Conservation (phyloP, 176 grass and related monocot genomes). For the Metroxylon sagu region DNA sequence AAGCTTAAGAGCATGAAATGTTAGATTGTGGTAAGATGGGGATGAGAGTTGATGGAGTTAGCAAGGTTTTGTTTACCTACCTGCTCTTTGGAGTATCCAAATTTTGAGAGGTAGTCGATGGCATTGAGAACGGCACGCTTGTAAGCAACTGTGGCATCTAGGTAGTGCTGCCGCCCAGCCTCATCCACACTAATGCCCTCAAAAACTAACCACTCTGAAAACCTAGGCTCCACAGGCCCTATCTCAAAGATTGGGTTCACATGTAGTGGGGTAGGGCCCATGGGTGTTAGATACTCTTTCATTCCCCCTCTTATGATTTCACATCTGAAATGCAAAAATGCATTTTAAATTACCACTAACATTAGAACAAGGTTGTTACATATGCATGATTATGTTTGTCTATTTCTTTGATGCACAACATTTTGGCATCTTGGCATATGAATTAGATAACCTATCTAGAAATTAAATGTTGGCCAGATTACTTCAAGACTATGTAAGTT, state of each 20-base stretch:
- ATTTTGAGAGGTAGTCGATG: slow-evolving; percentile 78
- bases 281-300: slow-evolving; percentile 77
- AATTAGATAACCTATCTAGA: too few species aligned
- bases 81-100: slow-evolving; percentile 97
- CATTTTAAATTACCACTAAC: too few species aligned
- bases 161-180: slow-evolving; percentile 75
- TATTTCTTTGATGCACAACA: too few species aligned
- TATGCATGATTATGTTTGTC: too few species aligned
- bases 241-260: slow-evolving; percentile 95
- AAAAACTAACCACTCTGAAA: slow-evolving; percentile 94
- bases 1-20: too few species aligned
- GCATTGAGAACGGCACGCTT: slow-evolving; percentile 86
- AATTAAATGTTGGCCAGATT: too few species aligned
- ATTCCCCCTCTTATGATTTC: slow-evolving; percentile 93
- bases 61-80: slow-evolving; percentile 11
- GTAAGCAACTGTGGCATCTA: slow-evolving; percentile 80
- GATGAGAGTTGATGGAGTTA: too few species aligned
- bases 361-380: too few species aligned
- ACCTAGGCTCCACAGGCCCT: slow-evolving; percentile 80
- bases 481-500: too few species aligned
- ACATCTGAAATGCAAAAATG: slow-evolving; percentile 29
- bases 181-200: slow-evolving; percentile 99
- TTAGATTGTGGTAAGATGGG: background rate
- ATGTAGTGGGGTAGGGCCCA: slow-evolving; percentile 84
- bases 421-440: too few species aligned